These are phyloP conservation scores for Hawksworthiomyces lignivorus DNA, from an alignment of 2,329 filamentous ascomycete species.

Conservation along the genomic window DNA sequence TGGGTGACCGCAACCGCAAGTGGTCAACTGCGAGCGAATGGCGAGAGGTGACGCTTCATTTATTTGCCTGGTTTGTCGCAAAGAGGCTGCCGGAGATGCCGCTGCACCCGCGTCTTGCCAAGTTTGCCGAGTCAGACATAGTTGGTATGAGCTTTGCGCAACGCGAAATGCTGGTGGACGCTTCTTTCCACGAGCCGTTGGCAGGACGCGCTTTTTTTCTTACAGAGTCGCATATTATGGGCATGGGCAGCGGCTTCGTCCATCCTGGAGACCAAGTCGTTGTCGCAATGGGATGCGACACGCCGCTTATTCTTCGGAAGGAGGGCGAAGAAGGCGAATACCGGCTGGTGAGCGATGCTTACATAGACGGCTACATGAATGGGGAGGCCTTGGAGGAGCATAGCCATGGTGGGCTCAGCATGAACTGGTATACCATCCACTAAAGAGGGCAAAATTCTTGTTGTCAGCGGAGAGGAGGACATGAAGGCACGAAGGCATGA, in stretches of 20 bases:
- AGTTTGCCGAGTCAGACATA: neutral
- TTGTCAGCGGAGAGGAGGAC: too few relatives aligned
- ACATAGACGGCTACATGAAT: neutral
- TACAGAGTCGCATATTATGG: neutral
- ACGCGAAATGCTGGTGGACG: too few relatives aligned
- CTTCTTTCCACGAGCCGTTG: too few relatives aligned
- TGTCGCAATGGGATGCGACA: conserved; percentile 2
- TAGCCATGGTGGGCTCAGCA: too few relatives aligned
- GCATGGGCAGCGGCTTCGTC: conserved; percentile 3
- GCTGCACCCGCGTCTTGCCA: neutral
- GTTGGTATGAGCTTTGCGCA: neutral
- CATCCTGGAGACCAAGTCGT: neutral
- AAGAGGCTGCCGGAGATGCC: neutral
- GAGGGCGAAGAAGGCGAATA: neutral
- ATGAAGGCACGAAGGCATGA: too few relatives aligned
- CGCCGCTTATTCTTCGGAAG: neutral
- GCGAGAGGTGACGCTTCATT: conserved; percentile 1
- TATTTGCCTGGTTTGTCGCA: neutral
- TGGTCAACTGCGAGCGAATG: neutral
- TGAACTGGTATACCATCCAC: neutral
- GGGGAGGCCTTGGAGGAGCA: neutral
- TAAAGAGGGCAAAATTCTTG: too few relatives aligned
- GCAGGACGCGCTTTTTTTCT: conserved; percentile 4
- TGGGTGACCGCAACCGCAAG: neutral
- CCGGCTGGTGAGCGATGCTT: conserved; percentile 1